phyloP scores from a whole-genome alignment of 2,329 filamentous ascomycete genomes.

The Xenoacremonium recifei region DNA sequence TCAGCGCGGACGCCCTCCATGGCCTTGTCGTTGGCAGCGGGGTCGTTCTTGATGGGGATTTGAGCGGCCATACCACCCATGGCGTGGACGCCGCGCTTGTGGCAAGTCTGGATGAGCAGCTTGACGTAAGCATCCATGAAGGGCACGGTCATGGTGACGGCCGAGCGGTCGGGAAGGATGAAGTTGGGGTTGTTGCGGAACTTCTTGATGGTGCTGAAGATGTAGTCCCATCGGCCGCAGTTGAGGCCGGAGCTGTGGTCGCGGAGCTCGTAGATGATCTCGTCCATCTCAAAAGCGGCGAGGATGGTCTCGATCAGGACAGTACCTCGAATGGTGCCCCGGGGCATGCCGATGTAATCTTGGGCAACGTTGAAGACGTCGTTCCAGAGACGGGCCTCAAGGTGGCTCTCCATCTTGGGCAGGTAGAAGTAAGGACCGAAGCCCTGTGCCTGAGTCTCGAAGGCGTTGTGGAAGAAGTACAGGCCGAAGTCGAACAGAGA shows the following conservation, averaged over 20 bases:
- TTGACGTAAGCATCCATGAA: slow-evolving; percentile 98
- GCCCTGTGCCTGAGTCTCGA: slow-evolving; percentile 80
- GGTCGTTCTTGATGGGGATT: slow-evolving; percentile 97
- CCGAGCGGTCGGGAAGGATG: slow-evolving; percentile 85
- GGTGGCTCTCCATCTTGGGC: slow-evolving; percentile 96
- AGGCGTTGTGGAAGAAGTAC: slow-evolving; percentile 98
- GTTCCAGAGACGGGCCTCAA: slow-evolving; percentile 97
- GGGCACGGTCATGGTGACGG: slow-evolving; percentile 95
- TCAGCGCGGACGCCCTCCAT: slow-evolving; percentile 93
- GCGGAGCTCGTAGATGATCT: slow-evolving; percentile 99
- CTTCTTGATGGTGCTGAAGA: slow-evolving; percentile 99
- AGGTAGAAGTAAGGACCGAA: slow-evolving; percentile 96
- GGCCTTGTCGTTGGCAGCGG: slow-evolving; percentile 84
- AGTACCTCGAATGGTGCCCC: slow-evolving; percentile 91
- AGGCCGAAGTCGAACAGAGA: slow-evolving; percentile 95
- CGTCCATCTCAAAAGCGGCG: slow-evolving; percentile 99
- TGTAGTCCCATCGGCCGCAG: slow-evolving; percentile 99
- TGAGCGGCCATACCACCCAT: slow-evolving; percentile 99
- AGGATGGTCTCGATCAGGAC: slow-evolving; percentile 98
- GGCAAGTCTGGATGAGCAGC: slow-evolving; percentile 96
- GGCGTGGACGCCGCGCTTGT: slow-evolving; percentile 93
- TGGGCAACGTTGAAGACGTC: slow-evolving; percentile 95
- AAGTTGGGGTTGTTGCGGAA: slow-evolving; percentile 95
- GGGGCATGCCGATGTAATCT: slow-evolving; percentile 84
- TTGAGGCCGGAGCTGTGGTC: slow-evolving; percentile 96